Evolutionary conservation across 345 rosid species (phyloP).

Genomic region (Corchorus olitorius): DNA sequence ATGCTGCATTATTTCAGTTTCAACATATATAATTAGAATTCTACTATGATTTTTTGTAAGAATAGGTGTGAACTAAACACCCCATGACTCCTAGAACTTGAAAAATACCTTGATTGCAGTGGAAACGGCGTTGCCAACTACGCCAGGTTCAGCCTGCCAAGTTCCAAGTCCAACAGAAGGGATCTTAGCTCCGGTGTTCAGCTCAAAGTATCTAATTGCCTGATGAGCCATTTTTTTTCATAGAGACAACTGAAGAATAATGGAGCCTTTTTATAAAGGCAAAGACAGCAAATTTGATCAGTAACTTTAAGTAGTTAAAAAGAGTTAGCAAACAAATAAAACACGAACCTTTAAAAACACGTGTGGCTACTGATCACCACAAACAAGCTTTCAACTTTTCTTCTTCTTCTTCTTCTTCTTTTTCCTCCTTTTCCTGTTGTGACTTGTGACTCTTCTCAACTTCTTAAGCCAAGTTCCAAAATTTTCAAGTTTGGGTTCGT

Average conservation of each 20-base stretch:
- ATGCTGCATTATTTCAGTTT: slow-evolving; percentile 26
- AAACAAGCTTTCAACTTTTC: neutral
- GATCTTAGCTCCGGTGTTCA: slow-evolving; percentile 54
- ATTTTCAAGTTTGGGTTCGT: too few relatives aligned
- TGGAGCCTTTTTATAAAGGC: neutral
- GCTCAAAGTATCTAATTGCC: slow-evolving; percentile 40
- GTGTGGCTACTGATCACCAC: neutral
- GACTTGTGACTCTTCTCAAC: too few relatives aligned
- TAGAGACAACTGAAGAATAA: neutral
- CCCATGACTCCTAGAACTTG: neutral
- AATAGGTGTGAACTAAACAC: too few relatives aligned
- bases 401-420: neutral
- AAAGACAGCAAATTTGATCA: neutral
- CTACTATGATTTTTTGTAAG: neutral
- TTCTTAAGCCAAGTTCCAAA: too few relatives aligned
- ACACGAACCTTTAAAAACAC: neutral
- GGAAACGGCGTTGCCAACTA: slow-evolving; percentile 4
- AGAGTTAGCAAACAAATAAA: neutral
- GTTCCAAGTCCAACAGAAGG: slow-evolving; percentile 55
- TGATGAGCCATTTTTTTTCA: slow-evolving; percentile 39
- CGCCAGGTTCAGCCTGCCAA: slow-evolving; percentile 17
- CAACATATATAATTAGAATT: neutral
- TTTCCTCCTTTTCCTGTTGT: too few relatives aligned
- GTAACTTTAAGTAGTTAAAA: neutral
- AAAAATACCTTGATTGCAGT: slow-evolving; percentile 17